Base-by-base conservation (phyloP, 2,329 filamentous ascomycete genomes). In the Botrytis deweyae region DNA sequence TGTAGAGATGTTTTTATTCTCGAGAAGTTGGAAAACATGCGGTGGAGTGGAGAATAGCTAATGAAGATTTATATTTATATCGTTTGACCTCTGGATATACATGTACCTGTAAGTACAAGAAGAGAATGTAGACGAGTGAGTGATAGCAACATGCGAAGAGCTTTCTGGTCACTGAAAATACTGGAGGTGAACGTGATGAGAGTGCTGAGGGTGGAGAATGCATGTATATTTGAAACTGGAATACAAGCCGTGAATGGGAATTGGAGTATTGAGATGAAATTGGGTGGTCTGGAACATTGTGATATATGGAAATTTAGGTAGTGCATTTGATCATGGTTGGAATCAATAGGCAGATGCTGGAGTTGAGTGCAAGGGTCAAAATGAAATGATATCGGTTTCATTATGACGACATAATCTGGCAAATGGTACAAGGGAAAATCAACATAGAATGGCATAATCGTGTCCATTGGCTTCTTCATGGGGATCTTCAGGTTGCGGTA, bases 391-490 rank as follows among this genome's bases (percentile, higher is more conserved):
- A 42, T 18, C 16, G n/a, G 18, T 58, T 42, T n/a, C 40, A 33
- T 42, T 42, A n/a, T 58, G 22, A 58, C 55, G 6, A 58, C 29
- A 20, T 25, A 29, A 52, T 58, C 66, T 42, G 36, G 65, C 40
- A 68, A 58, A 58, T 8, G 38, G n/a, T 67, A 55, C 22, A 58
- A 25, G 10, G 22, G 14, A 58, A 58, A 10, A 42, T 58, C n/a
- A 58, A 33, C 49, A 58, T 33, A 38, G 66, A n/a, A 58, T 44
- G 38, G 66, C n/a, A 58, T 69, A 33, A 69, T 69, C 18, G n/a
- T 58, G n/a, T 69, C 49, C 49, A 42, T 69, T 69, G 52, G 49
- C 46, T 58, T 68, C 49, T 40, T 52, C 46, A 58, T 59, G 38
- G 40, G 9, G 38, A 58, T 55, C n/a, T 42, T 58, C 36, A 69